Conservation (phyloP, 192 early-diverging fungal species). For the Phlyctochytrium bullatum region DNA sequence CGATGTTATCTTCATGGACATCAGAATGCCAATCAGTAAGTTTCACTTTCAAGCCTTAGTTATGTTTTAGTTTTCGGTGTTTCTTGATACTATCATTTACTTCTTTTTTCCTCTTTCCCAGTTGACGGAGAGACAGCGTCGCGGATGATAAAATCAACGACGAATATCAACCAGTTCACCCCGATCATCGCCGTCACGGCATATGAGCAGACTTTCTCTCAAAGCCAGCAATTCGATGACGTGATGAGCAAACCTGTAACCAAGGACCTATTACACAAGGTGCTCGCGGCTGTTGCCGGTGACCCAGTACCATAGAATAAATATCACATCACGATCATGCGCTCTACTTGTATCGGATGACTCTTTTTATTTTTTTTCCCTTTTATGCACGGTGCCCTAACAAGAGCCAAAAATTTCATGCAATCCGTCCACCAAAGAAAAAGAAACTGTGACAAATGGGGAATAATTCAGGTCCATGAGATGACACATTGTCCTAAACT, state of each 20-base stretch:
- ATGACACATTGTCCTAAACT: too few relatives aligned
- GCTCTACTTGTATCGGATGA: too few relatives aligned
- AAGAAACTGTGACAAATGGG: too few relatives aligned
- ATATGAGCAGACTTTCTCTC: constrained; percentile 57
- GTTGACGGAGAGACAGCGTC: constrained; percentile 90
- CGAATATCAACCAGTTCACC: constrained; percentile 79
- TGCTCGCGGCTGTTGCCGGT: constrained; percentile 23
- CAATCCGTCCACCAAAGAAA: too few relatives aligned
- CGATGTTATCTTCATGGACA: constrained; percentile 93
- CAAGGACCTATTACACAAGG: constrained; percentile 47
- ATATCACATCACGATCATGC: too few relatives aligned
- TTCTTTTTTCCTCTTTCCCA: constrained; percentile 9
- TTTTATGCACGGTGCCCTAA: too few relatives aligned
- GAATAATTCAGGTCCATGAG: too few relatives aligned
- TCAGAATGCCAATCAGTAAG: constrained; percentile 90
- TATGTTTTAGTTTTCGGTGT: background rate
- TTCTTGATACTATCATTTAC: constrained; percentile 1
- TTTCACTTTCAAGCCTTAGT: too few relatives aligned
- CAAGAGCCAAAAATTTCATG: too few relatives aligned
- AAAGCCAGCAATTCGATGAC: constrained; percentile 60
- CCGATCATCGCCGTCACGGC: constrained; percentile 78
- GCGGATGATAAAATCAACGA: constrained; percentile 92
- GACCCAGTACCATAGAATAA: too few relatives aligned
- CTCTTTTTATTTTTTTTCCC: too few relatives aligned
- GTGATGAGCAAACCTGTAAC: constrained; percentile 73